phyloP scores from a whole-genome alignment of 2,329 filamentous ascomycete genomes.

The Pseudopithomyces maydicus region DNA sequence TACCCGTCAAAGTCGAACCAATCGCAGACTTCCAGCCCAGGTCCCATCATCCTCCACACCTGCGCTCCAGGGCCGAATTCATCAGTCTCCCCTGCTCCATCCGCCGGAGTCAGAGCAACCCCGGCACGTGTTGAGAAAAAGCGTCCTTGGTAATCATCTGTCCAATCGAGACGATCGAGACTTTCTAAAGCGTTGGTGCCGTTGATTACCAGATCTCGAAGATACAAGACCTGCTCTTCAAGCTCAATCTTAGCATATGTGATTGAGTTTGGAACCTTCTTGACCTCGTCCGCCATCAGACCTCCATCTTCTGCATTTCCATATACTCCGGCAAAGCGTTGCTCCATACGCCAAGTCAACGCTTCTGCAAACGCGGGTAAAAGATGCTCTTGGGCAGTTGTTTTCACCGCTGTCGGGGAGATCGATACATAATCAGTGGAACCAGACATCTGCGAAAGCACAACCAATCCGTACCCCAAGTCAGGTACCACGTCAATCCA shows the following conservation, averaged over 20 bases:
- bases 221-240: conserved; percentile 30
- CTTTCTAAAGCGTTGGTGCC: conserved; percentile 34
- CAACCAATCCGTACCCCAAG: conserved; percentile 35
- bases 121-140: conserved; percentile 31
- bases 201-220: conserved; percentile 33
- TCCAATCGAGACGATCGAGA: conserved; percentile 34
- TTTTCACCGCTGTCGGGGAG: conserved; percentile 20
- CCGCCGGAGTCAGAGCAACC: conserved; percentile 30
- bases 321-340: conserved; percentile 31
- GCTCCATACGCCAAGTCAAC: conserved; percentile 12
- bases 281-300: conserved; percentile 22
- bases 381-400: conserved; percentile 27
- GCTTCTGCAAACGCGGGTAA: conserved; percentile 33
- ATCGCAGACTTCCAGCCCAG: conserved; percentile 31
- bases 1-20: conserved; percentile 42
- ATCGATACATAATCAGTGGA: conserved; percentile 21
- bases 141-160: conserved; percentile 13
- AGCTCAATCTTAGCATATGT: conserved; percentile 32
- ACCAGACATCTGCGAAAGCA: conserved; percentile 26
- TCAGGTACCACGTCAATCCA: conserved; percentile 39
- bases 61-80: conserved; percentile 31
- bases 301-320: conserved; percentile 24
- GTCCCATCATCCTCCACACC: conserved; percentile 33
- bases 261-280: conserved; percentile 6
- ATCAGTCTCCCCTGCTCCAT: conserved; percentile 26